A percentile compares a stretch with the other conserved stretches of the same genome.
These are phyloP conservation scores for Annulohypoxylon maeteangense DNA, from an alignment of 495 filamentous ascomycete genomes.

Conservation along the genomic window DNA sequence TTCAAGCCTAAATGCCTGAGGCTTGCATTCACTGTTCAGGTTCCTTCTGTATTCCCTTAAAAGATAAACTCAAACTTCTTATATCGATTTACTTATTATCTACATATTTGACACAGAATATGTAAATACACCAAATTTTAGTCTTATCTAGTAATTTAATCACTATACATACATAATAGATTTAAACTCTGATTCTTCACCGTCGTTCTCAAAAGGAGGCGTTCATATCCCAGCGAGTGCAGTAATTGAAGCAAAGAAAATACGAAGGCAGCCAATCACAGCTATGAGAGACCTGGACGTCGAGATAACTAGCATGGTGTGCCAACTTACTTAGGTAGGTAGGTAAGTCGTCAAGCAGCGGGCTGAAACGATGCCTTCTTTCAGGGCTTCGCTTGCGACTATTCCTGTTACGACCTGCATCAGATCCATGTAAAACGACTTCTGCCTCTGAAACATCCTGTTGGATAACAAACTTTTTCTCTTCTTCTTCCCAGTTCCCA, in stretches of 20 bases:
- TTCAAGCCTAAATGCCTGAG: conserved; percentile 16
- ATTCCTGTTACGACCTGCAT: conserved; percentile 27
- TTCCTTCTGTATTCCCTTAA: neutral
- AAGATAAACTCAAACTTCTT: neutral
- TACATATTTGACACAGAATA: conserved; percentile 2
- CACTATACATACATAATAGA: neutral
- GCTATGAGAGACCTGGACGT: conserved; percentile 6
- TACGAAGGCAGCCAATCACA: conserved; percentile 16
- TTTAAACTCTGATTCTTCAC: neutral
- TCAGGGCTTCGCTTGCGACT: conserved; percentile 21
- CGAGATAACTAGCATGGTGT: conserved; percentile 5
- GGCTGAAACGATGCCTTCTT: conserved; percentile 25
- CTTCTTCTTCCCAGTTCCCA: conserved; percentile 5
- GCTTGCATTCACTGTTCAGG: neutral
- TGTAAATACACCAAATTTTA: neutral
- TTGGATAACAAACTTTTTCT: conserved; percentile 19
- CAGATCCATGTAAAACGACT: conserved; percentile 33
- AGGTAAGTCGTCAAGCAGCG: neutral
- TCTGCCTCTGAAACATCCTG: conserved; percentile 37
- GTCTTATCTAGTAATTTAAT: neutral
- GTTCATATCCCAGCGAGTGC: neutral
- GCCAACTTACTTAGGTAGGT: conserved; percentile 25
- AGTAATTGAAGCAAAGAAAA: conserved; percentile 33
- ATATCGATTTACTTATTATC: conserved; percentile 6
- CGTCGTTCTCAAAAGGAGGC: neutral